These are phyloP conservation scores for Helicosporidium sp. DNA, from an alignment of 139 green algal species.

Conservation along the genomic window DNA sequence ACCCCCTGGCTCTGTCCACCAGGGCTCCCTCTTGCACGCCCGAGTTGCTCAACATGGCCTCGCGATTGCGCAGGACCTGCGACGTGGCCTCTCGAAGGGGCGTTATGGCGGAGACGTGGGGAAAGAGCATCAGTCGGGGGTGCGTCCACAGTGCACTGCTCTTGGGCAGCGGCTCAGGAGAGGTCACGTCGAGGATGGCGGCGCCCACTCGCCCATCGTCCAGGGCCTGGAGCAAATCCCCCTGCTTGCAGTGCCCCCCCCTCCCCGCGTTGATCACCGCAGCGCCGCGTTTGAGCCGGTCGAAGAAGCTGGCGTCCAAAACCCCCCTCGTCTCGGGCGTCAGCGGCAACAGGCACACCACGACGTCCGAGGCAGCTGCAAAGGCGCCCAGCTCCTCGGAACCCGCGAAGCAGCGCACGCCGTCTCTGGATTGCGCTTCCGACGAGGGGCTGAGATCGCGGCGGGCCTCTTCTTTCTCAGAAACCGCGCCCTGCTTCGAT, in stretches of 20 bases:
- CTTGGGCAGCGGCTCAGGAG: conserved; percentile 27
- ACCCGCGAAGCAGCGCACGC: conserved; percentile 8
- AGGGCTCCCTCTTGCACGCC: no score
- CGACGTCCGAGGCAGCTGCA: conserved; percentile 14
- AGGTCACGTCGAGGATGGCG: neutral
- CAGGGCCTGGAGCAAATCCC: neutral
- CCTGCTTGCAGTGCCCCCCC: no score
- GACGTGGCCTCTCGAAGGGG: conserved; percentile 6
- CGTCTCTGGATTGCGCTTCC: no score
- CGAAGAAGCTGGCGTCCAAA: conserved; percentile 23
- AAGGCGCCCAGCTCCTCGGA: conserved; percentile 18
- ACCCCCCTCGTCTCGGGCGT: conserved; percentile 29
- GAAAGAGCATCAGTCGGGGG: conserved; percentile 25
- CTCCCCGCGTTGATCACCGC: conserved; percentile 26
- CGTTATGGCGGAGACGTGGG: conserved; percentile 32
- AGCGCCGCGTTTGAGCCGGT: conserved; percentile 11
- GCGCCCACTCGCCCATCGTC: neutral
- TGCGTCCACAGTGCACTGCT: conserved; percentile 28
- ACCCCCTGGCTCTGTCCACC: no score
- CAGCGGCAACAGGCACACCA: conserved; percentile 33
- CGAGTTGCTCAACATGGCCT: conserved; percentile 1
- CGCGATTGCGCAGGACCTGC: conserved; percentile 7
- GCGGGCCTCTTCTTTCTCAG: no score
- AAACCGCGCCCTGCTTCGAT: no score
- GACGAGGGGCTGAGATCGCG: no score